Evolutionary conservation across 768 basidiomycete genomes (phyloP).

Genomic region (Omphalotus guepiniiformis): DNA sequence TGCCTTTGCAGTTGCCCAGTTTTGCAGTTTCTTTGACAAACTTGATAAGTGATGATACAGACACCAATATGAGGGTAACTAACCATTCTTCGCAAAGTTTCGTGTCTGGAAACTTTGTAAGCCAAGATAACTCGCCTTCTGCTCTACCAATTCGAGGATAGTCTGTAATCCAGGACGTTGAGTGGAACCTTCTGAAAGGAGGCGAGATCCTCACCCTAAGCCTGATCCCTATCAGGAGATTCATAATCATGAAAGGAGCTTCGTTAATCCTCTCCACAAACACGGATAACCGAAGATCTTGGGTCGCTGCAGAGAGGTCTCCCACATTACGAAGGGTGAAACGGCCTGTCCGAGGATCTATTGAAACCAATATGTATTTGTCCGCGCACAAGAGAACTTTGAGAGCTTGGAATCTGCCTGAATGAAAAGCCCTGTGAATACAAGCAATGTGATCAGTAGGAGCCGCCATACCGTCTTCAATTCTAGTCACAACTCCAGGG

Average conservation of each 20-base stretch:
- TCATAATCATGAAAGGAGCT: slow-evolving; percentile 54
- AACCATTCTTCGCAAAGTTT: slow-evolving; percentile 66
- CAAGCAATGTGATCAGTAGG: background rate
- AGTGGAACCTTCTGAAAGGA: too few relatives aligned
- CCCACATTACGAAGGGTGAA: slow-evolving; percentile 78
- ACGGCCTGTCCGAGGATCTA: slow-evolving; percentile 78
- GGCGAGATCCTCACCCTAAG: slow-evolving; percentile 45
- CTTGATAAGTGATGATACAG: slow-evolving; percentile 1
- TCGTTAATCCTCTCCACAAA: slow-evolving; percentile 66
- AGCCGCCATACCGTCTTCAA: slow-evolving; percentile 45
- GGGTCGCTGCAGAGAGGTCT: slow-evolving; percentile 69
- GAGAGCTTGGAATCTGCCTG: slow-evolving; percentile 56
- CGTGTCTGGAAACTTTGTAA: slow-evolving; percentile 66
- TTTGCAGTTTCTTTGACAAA: slow-evolving; percentile 55
- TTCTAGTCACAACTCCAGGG: slow-evolving; percentile 53
- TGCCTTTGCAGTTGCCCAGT: slow-evolving; percentile 58
- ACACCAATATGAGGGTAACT: slow-evolving; percentile 6
- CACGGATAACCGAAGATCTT: slow-evolving; percentile 59
- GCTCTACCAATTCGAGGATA: slow-evolving; percentile 76
- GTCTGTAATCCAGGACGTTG: slow-evolving; percentile 50
- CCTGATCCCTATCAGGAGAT: slow-evolving; percentile 55
- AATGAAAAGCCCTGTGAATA: slow-evolving; percentile 1
- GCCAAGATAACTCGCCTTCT: slow-evolving; percentile 85
- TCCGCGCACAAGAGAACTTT: slow-evolving; percentile 71
- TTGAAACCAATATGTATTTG: slow-evolving; percentile 69